Evolutionary conservation across 345 rosid genomes (phyloP).

Genomic region (Rubroshorea leprosula): DNA sequence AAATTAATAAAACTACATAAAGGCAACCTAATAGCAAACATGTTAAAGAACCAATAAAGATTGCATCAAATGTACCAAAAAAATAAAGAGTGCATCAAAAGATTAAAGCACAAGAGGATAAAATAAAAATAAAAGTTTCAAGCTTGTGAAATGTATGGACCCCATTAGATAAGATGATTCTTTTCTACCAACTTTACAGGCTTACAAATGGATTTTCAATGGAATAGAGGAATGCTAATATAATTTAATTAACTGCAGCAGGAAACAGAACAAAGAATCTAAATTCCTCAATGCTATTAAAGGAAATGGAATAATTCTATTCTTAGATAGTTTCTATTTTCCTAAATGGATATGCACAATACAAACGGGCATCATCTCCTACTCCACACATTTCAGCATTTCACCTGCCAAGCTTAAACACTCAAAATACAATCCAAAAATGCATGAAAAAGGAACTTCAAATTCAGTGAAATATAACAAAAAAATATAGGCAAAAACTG

Average conservation of each 20-base stretch:
- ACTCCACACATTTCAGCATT: too few relatives aligned
- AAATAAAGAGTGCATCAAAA: neutral
- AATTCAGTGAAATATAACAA: too few relatives aligned
- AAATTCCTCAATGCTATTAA: slow-evolving; percentile 3
- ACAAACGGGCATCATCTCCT: too few relatives aligned
- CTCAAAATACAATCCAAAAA: too few relatives aligned
- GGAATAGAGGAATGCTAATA: neutral
- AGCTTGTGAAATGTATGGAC: slow-evolving; percentile 11
- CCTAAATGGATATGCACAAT: too few relatives aligned
- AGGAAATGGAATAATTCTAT: slow-evolving; percentile 9
- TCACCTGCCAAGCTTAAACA: too few relatives aligned
- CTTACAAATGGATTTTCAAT: neutral
- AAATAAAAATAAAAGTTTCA: too few relatives aligned
- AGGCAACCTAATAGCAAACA: slow-evolving; percentile 4
- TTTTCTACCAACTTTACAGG: neutral
- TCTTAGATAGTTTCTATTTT: neutral
- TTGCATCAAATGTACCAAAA: too few relatives aligned
- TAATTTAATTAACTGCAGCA: slow-evolving; percentile 5
- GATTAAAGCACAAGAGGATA: too few relatives aligned
- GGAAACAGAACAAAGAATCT: neutral
- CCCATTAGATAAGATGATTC: slow-evolving; percentile 6
- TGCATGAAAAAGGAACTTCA: too few relatives aligned
- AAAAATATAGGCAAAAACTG: too few relatives aligned
- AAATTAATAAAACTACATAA: neutral
- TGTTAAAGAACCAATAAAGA: neutral